Base-by-base conservation (phyloP, 345 rosid species). In the Populus deltoides region DNA sequence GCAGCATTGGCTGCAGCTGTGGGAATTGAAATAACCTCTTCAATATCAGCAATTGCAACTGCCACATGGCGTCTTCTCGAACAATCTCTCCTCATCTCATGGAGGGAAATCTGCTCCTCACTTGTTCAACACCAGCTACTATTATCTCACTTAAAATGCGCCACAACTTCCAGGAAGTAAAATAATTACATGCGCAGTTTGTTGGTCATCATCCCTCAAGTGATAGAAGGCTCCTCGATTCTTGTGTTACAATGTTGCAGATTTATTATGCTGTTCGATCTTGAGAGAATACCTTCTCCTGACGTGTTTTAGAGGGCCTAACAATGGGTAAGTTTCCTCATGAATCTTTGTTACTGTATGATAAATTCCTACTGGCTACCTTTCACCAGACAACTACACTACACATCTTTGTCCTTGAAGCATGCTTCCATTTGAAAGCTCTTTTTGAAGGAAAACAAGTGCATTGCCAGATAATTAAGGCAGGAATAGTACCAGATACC, bases 401-500 rank as follows among this genome's bases (percentile, higher is more conserved):
- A 11, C 66, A 65, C 12, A 45, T 71, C 78, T 75, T 65, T 65
- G 71, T 47, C 45, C 71, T 75, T 31, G 65, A 75, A 45, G 70
- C 77, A 63, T 75, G 71, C 41, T 63, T 61, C 36, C 70, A 29
- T 11, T 9, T 43, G 70, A 65, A 45, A 43, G 69, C 70, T 75
- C 43, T 29, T 65, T 47, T 7, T 45, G 77, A 75, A 45, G 77
- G 62, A 27, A 65, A 27, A 47, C 77, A 75, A 45, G 77, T 75
- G 11, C 77, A 75, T 63, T 63, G 45, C 77, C 69, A 35, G 77
- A 75, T 65, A 31, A 75, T 75, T 29, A 75, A 75, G 61, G 53
- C 53, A 75, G 77, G 77, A 75, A 31, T 75, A 41, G 61, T 36
- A 8, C 77, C 77, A 17, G 59, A 75, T 25, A 63, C 77, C 2